Base-by-base conservation (phyloP, 768 basidiomycete genomes). In the Boletus coccyginus region DNA sequence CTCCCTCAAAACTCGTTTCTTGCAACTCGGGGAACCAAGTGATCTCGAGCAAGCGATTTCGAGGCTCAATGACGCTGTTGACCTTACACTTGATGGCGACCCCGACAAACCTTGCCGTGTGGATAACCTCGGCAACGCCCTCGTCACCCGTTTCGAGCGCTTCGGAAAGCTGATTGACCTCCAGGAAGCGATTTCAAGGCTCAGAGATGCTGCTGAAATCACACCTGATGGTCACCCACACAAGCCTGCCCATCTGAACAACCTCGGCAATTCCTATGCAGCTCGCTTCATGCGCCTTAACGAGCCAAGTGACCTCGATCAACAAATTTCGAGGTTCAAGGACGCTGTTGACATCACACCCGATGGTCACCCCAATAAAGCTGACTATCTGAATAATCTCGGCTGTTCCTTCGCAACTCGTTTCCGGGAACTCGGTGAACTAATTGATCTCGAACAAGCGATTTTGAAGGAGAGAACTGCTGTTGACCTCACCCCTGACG, bases 221-320 rank as follows among this genome's bases (percentile, higher is more conserved):
- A 56, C 35, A 6, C 50, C 50, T 8, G 35, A 46, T n/a, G 33
- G 24, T 8, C 57, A 51, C 16, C 35, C 40, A 7, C 10, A 46
- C 9, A 51, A 40, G 27, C 35, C 45, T 11, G 3, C 0, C 31
- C 12, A 5, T 36, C 8, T 56, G 12, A 35, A 21, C 31, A 33
- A 17, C 8, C 24, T 55, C 12, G 44, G 39, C 1, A 35, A 47
- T n/a, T 35, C 49, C 24, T n/a, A 52, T 7, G 17, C 21, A 3
- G 11, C 10, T 17, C 58, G 45, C 19, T 56, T 51, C 5, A 11
- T 44, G 10, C 31, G 41, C 10, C 35, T 59, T 2, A 40, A 42
- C 4, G 35, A 56, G 13, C 33, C 46, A 21, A 16, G 27, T 13
- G 54, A 59, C 36, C 58, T 59, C 13, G 46, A 52, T 27, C 33